Evolutionary conservation across 139 green algal genomes (phyloP), one percentile per base, ranked within the genome.

Genomic region (Mesotaenium endlicherianum): DNA sequence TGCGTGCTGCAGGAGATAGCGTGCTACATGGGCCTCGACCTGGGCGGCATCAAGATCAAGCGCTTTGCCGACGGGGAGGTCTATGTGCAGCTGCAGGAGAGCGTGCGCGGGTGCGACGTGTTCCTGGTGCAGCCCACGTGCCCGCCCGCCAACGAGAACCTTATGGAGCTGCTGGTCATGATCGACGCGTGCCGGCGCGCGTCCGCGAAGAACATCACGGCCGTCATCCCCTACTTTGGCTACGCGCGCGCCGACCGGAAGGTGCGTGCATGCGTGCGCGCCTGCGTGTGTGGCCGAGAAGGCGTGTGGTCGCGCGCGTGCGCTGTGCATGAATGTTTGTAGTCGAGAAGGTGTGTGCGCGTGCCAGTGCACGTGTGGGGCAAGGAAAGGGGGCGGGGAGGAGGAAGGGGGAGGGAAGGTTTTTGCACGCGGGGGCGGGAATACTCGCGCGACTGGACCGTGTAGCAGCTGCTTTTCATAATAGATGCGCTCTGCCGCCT

Each of bases 51-150:
- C 71, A 96, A 95, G 68, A 97, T 97, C 89, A 99, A 99, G 91
- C 89, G 92, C 2, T 99, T 99, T 90, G 96, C 97, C n/a, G 97
- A 99, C 75, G 96, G 96, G 1, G 97, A 99, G 83, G 95, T 98
- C 53, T 99, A 99, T 86, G 95, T 98, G 36, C 94, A 97, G 85
- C 84, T 98, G 1, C 90, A 97, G 91, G 97, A 99, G 89, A 97
- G 92, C 39, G 98, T 99, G 78, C 94, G 97, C 69, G 97, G 97
- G 53, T 98, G 95, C 82, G 97, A 99, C 88, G 97, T 99, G 26
- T 99, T 99, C 88, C 90, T 99, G 40, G 92, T 98, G 34, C 90
- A 99, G 91, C 95, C 95, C 70, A 98, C 94, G 55, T 95, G 92
- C 85, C 97, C 97, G 0, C 96, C 96, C 17, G 94, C 97, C 11